Base-by-base conservation (phyloP, 768 basidiomycete species). In the Podaxis sp. region DNA sequence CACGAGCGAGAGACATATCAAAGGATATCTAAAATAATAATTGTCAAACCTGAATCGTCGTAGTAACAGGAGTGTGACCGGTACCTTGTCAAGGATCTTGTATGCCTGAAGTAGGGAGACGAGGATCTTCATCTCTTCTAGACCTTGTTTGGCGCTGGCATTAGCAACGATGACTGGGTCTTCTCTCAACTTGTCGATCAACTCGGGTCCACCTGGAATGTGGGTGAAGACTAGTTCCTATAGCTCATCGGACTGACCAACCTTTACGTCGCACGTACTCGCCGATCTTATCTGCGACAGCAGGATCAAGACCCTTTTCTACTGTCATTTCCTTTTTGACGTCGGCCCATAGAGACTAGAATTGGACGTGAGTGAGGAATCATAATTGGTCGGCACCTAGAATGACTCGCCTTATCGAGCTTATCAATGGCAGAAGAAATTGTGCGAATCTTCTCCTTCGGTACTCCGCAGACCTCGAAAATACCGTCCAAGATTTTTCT, bases 341-440 rank as follows among this genome's bases (percentile, higher is more conserved):
- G 50, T 96, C 94, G 1, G 72, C 68, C 96, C 97, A 99, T 0
- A 96, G 84, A 23, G 89, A 74, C 92, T 94, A 63, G 0, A 16
- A 59, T 13, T 36, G 23, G 13, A 32, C 6, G 44, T 27, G 35
- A 50, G 54, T 48, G 46, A 66, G 54, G 42, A 27, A 21, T 2
- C 42, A 44, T 50, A 25, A 50, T 51, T 56, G 36, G 28, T 48
- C 16, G 23, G 23, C 6, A 9, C 42, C 28, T 27, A 59, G 21
- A 23, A 44, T 27, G 16, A 67, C 75, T 27, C 57, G 90, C 91
- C 85, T 98, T 99, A 81, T 99, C 97, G 10, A 99, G 84, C 72
- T 98, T 99, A 74, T 99, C 97, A 9, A 98, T 96, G 0, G 97
- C 96, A 14, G 93, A 95, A 0, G 94, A 96, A 64, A 98, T 98